A percentile compares a stretch with the other conserved stretches of the same genome.
phyloP scores from a whole-genome alignment of 1,139 yeast species.

The Candida neerlandica region DNA sequence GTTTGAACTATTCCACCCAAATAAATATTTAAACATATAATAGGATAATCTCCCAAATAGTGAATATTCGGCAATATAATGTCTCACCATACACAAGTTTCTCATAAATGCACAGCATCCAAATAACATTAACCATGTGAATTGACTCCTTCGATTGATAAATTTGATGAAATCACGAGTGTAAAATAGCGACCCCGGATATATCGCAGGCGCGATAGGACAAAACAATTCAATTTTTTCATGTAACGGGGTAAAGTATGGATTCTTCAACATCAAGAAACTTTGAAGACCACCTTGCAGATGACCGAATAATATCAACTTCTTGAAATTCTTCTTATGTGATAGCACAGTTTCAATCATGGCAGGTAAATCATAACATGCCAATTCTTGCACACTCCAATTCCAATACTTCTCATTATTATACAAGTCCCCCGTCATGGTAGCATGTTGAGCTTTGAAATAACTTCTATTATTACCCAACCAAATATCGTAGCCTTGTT shows the following conservation, averaged over 20 bases:
- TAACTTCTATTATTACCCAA: constrained; percentile 91
- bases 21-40: constrained; percentile 77
- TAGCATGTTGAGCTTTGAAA: constrained; percentile 64
- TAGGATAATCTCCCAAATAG: constrained; percentile 69
- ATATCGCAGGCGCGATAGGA: constrained; percentile 88
- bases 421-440: constrained; percentile 42
- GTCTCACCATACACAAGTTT: constrained; percentile 54
- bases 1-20: constrained; percentile 79
- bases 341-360: constrained; percentile 61
- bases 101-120: constrained; percentile 67
- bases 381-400: constrained; percentile 87
- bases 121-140: constrained; percentile 49
- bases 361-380: constrained; percentile 73
- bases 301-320: constrained; percentile 73
- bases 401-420: constrained; percentile 64
- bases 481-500: constrained; percentile 87
- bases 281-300: constrained; percentile 94
- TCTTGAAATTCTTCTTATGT: constrained; percentile 42
- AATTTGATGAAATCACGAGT: constrained; percentile 59
- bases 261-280: constrained; percentile 55
- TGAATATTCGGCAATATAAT: constrained; percentile 42
- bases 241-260: constrained; percentile 33
- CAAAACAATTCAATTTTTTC: constrained; percentile 65
- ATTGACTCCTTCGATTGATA: constrained; percentile 44
- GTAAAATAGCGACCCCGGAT: constrained; percentile 73